Base-by-base conservation (phyloP, 2,329 filamentous ascomycete genomes). In the Colletotrichum echinochloae region DNA sequence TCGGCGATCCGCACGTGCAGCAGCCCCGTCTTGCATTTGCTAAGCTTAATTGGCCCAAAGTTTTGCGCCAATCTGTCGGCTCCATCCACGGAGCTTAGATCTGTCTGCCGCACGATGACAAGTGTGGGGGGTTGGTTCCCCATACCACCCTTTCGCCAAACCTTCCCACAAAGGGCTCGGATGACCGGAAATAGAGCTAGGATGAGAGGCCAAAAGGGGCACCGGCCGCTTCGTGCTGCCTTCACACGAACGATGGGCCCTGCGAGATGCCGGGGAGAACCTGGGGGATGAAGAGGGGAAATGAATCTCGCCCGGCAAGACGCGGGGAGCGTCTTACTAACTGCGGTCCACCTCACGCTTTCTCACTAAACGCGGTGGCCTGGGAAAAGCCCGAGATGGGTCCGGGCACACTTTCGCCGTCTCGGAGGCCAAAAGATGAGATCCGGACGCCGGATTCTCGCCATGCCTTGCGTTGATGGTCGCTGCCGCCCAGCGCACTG, bases 41-140 rank as follows among this genome's bases (percentile, higher is more conserved):
- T 71, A 60, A 71, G 68, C 68, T 71, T 71, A 68, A 68, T 59
- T 39, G 35, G 51, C 57, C 64, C 52, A 63, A 59, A 44, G 37
- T 54, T 71, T 60, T 67, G 59, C 65, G 59, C 68, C 65, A 71
- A 71, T 60, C 68, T 52, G 64, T 54, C 46, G 66, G 68, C 54
- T 52, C 57, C 65, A 59, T 63, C 52, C 20, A 39, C 68, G 68
- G 68, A 71, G 57, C 59, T 68, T 68, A 71, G 68, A 71, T 71
- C 68, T 71, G 68, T 68, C 64, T 68, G 65, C 68, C 68, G 68
- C 59, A 23, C 67, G 65, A 71, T 71, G 68, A 69, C 59, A 68
- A 62, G 57, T 71, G 68, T 71, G 68, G 68, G 67, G 68, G 59
- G 57, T 23, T 52, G n/a, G n/a, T n/a, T n/a, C n/a, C 28, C 64